Conservation (phyloP, 1,284 basidiomycete genomes). For the Pascua sp. region DNA sequence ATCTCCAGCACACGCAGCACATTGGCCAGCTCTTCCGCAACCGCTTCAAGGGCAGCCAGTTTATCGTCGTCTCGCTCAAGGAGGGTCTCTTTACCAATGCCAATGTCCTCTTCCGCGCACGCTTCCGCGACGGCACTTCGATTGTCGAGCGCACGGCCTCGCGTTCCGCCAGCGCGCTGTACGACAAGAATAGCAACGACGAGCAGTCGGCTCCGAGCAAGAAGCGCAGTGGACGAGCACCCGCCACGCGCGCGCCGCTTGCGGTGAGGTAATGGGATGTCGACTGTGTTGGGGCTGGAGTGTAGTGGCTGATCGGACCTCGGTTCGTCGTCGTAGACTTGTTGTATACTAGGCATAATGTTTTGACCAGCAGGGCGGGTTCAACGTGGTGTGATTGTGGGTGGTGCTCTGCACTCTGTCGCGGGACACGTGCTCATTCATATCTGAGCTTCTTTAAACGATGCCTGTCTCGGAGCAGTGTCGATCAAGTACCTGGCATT, state of each 20-base stretch:
- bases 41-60: conserved; percentile 92
- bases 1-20: conserved; percentile 93
- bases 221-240: background rate
- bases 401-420: no score
- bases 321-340: background rate
- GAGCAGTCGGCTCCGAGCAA: no score
- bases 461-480: no score
- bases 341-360: background rate
- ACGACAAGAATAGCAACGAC: conserved; percentile 6
- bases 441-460: no score
- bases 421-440: no score
- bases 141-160: conserved; percentile 64
- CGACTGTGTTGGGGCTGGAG: background rate
- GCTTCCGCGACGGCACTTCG: conserved; percentile 88
- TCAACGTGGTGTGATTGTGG: no score
- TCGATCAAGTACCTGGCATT: no score
- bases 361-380: no score
- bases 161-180: conserved; percentile 17
- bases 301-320: background rate
- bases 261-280: background rate
- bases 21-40: conserved; percentile 94
- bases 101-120: conserved; percentile 88
- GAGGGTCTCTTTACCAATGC: conserved; percentile 97
- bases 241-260: background rate
- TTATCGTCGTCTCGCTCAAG: conserved; percentile 96